phyloP scores from a whole-genome alignment of 352 stramenopile species.

The Phytophthora idaei region DNA sequence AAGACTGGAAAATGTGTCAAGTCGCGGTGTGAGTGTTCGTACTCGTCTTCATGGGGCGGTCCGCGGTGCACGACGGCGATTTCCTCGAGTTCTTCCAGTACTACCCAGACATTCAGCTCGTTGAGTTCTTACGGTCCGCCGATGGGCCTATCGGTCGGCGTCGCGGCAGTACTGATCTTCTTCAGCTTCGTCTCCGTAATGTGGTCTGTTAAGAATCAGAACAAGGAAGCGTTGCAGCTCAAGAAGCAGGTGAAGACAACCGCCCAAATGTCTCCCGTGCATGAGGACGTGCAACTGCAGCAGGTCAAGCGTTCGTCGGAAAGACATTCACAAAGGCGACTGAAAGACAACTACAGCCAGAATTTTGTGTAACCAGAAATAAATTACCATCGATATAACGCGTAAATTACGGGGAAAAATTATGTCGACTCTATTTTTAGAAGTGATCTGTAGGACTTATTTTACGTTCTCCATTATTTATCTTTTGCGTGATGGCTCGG shows the following conservation, averaged over 20 bases:
- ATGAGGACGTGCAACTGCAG: slow-evolving; percentile 16
- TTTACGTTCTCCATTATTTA: background rate
- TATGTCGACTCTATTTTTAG: background rate
- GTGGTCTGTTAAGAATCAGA: slow-evolving; percentile 34
- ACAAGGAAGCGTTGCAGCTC: slow-evolving; percentile 8
- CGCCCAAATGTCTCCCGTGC: background rate
- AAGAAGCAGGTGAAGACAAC: slow-evolving; percentile 16
- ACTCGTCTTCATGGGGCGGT: slow-evolving; percentile 42
- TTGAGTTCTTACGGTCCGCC: slow-evolving; percentile 38
- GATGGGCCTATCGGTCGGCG: slow-evolving; percentile 35
- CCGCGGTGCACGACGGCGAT: slow-evolving; percentile 54
- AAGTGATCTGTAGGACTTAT: background rate
- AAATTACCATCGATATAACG: background rate
- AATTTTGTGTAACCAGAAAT: slow-evolving; percentile 34
- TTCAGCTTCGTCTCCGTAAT: slow-evolving; percentile 41
- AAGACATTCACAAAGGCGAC: slow-evolving; percentile 25
- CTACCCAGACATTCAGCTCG: slow-evolving; percentile 30
- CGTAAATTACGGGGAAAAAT: no score
- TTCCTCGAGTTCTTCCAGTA: slow-evolving; percentile 24
- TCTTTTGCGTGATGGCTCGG: background rate
- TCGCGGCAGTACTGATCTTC: slow-evolving; percentile 38
- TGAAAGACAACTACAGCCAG: slow-evolving; percentile 33
- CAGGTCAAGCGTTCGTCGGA: slow-evolving; percentile 18
- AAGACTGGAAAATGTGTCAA: slow-evolving; percentile 49
- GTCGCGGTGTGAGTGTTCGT: slow-evolving; percentile 48